Conservation (phyloP, 345 rosid species). For the Corchorus capsularis region DNA sequence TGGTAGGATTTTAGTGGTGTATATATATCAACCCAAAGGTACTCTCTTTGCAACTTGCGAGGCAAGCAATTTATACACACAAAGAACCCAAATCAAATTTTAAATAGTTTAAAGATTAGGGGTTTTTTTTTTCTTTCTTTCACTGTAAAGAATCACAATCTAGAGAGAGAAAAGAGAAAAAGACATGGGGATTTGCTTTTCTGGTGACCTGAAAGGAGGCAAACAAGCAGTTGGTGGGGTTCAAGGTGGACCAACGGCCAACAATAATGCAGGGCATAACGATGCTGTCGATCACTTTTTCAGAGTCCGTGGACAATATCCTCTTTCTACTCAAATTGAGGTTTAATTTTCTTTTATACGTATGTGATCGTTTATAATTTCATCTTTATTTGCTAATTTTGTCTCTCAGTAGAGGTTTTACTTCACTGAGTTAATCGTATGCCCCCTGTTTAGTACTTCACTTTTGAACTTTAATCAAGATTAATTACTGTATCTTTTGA, state of each 20-base stretch:
- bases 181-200: constrained; percentile 64
- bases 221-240: constrained; percentile 75
- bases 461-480: background rate
- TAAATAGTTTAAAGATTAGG: no score
- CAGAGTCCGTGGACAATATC: constrained; percentile 49
- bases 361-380: background rate
- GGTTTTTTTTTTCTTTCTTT: no score
- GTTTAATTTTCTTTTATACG: constrained; percentile 27
- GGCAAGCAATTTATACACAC: no score
- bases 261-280: constrained; percentile 37
- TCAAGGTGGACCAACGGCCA: constrained; percentile 33
- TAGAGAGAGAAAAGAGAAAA: background rate
- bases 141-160: no score
- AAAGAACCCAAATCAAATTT: no score
- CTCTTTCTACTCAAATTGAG: constrained; percentile 73
- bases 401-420: background rate
- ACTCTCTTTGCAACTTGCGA: no score
- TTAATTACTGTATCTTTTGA: background rate
- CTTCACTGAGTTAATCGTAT: background rate
- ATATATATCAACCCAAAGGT: no score
- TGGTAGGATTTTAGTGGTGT: no score
- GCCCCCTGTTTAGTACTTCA: background rate
- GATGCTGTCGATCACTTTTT: constrained; percentile 78
- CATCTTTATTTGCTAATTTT: background rate
- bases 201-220: constrained; percentile 71